These are phyloP conservation scores for Microcyclospora pomicola DNA, from an alignment of 2,329 filamentous ascomycete genomes.

Conservation along the genomic window DNA sequence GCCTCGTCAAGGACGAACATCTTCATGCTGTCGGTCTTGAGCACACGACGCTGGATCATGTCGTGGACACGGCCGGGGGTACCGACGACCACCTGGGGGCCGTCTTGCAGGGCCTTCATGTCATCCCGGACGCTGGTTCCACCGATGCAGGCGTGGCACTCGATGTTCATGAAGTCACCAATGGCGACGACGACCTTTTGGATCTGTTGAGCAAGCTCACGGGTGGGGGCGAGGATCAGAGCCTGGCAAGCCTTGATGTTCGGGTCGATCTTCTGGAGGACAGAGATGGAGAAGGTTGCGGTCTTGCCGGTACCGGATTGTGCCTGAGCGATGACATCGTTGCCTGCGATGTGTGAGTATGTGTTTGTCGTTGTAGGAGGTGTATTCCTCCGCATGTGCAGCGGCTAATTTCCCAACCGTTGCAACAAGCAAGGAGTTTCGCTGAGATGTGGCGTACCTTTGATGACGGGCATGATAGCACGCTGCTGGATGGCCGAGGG, in stretches of 20 bases:
- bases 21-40: slow-evolving; percentile 97
- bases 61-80: slow-evolving; percentile 97
- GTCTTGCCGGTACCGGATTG: slow-evolving; percentile 99
- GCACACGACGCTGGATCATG: slow-evolving; percentile 97
- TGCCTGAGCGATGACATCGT: slow-evolving; percentile 98
- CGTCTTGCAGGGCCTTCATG: slow-evolving; percentile 94
- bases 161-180: slow-evolving; percentile 98
- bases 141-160: slow-evolving; percentile 98
- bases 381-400: no score
- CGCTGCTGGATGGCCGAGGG: slow-evolving; percentile 99
- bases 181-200: slow-evolving; percentile 98
- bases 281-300: slow-evolving; percentile 97
- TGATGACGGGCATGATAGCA: slow-evolving; percentile 99
- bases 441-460: slow-evolving; percentile 46
- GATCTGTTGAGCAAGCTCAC: slow-evolving; percentile 97
- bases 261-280: slow-evolving; percentile 96
- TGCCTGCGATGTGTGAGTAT: slow-evolving; percentile 40
- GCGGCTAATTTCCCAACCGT: no score
- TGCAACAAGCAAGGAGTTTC: neutral
- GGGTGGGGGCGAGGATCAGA: slow-evolving; percentile 91
- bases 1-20: slow-evolving; percentile 99
- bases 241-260: slow-evolving; percentile 95
- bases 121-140: slow-evolving; percentile 96
- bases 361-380: no score
- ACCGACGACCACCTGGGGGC: slow-evolving; percentile 92